Base-by-base conservation (phyloP, 768 basidiomycete genomes). In the Rhizopogon rudus region DNA sequence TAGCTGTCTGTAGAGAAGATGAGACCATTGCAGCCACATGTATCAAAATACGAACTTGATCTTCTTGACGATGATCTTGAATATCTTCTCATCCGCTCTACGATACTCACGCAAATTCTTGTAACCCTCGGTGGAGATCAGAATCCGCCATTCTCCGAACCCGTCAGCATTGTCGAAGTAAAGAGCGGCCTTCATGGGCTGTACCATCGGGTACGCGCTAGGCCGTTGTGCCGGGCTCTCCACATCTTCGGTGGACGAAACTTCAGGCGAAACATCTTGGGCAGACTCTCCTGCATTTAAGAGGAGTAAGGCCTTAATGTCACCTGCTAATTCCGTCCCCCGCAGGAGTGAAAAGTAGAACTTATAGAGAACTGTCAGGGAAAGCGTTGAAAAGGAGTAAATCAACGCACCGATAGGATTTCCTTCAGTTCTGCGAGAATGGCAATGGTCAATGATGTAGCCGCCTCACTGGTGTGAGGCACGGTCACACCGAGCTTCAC, bases 81-180 rank as follows among this genome's bases (percentile, higher is more conserved):
- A 85, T 39, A 68, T 68, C 40, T 77, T 77, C 16, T 45, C 60
- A 56, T 84, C 77, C 25, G 72, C 73, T 48, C 73, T 72, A 0
- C 75, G 75, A 13, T 76, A 61, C 40, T 80, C 76, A 5, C 81
- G 76, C 3, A 87, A 63, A 55, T 81, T 75, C 14, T 67, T 66
- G 50, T 78, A 75, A 0, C 82, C 84, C 17, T 75, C 69, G 0
- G 73, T 75, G 6, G 80, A 78, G 5, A 86, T 78, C 16, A 84
- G 66, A 45, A 88, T 79, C 0, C 70, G 70, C 87, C 87, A 88
- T 22, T 78, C 75, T 3, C 87, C 87, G 42, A 87, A 85, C 0
- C 80, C 81, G 7, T 78, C 73, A 0, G 78, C 76, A 40, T 74
- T 81, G 25, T 84, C 79, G 55, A 84, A 84, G 63, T 84, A 78